Evolutionary conservation across 768 basidiomycete genomes (phyloP), one percentile per base, ranked within the genome.

Genomic region (Dentipellis fragilis): DNA sequence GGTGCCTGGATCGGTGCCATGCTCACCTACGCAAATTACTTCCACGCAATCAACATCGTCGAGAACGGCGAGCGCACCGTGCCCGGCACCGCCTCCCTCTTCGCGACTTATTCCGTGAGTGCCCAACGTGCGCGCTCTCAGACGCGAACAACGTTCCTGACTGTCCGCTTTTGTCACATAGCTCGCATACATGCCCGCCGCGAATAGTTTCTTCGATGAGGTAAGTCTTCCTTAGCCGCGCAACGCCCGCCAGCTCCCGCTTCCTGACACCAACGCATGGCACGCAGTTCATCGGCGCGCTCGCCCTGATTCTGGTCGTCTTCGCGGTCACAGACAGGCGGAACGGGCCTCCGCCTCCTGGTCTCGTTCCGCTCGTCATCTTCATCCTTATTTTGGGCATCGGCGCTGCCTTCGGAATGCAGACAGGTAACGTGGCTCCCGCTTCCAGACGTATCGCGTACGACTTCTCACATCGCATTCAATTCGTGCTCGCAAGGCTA

Each of bases 1-100:
- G 86, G 85, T 17, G 84, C 69, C 4, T 61, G 85, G 36, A 72
- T 76, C 47, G 86, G 83, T n/a, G 78, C 78, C 11, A 77, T 75
- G 1, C 63, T 82, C 47, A 67, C 80, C 29, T 87, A 85, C 59
- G 84, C 73, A 6, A 81, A 83, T 61, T 87, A 85, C 63, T 76
- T 78, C 62, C 80, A 82, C 66, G 84, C 83, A 14, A 82, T 89
- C 63, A 76, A 84, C 62, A 59, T 83, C 45, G 75, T 78, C 58
- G 85, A 86, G 63, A 55, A 67, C 16, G 69, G 71, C 19, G 70
- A 78, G 22, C 79, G 84, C n/a, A 85, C 81, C 12, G 72, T 83
- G 34, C 66, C 68, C 12, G 49, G 55, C 7, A 85, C 85, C 0
- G 85, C 78, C 1, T 64, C 69, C 14, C 66, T 87, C 36, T 85